Base-by-base conservation (phyloP, 2,329 filamentous ascomycete genomes). In the Pyrenophora tritici-repentis region DNA sequence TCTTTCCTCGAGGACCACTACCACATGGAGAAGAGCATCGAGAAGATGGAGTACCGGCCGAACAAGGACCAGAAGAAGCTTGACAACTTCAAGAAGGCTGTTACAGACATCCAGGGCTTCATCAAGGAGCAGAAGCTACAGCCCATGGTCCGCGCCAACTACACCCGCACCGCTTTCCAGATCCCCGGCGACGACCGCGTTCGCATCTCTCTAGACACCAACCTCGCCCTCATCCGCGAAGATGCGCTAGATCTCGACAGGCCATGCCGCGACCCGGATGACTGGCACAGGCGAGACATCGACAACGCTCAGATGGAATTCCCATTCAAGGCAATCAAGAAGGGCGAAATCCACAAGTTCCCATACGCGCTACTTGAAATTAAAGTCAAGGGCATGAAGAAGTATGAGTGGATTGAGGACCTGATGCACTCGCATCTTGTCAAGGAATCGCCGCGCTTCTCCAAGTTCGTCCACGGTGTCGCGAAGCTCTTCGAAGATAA, bases 381-480 rank as follows among this genome's bases (percentile, higher is more conserved):
- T 76, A 97, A 97, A 78, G 80, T 96, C 62, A 82, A 79, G 59
- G 74, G 74, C 41, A 82, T 84, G 60, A 91, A 90, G 73, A 85
- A 86, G 47, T 87, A 89, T 4, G 84, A 87, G 58, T 99, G 94
- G 94, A 81, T 97, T 29, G 85, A 91, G 61, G 94, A 99, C 62
- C 78, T 99, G 61, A 97, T 96, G 85, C 82, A 84, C 44, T 97
- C 91, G 4, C 93, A 99, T 73, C 83, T 99, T 4, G 89, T 99
- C 57, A 91, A 96, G 70, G 86, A 91, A 38, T 87, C 89, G 0
- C 90, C 92, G 1, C 86, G 89, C 42, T 99, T 99, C 77, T 97
- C 91, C 65, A 99, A 99, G 73, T 99, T 97, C 64, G 89, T 96
- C 2, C 93, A 99, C 66, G 94, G 94, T 55, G 87, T 95, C 4